Base-by-base conservation (phyloP, 129 eudicot genomes). In the Solidago caesia region DNA sequence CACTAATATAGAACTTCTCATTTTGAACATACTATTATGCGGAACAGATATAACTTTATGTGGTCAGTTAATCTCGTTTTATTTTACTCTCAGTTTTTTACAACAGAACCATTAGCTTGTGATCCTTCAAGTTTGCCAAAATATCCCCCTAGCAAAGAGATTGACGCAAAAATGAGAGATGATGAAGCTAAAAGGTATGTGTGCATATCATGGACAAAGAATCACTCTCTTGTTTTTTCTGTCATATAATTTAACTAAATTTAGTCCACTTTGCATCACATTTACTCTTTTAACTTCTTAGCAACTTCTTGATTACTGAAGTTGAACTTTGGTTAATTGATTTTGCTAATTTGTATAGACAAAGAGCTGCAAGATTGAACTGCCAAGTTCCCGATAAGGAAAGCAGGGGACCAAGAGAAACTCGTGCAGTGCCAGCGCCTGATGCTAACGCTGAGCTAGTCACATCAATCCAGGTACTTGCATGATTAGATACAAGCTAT, bases 61-160 rank as follows among this genome's bases (percentile, higher is more conserved):
- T 26, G 67, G 75, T 75, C 49, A 46, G 68, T 43, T 72, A 66
- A 75, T 52, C 61, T 25, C 56, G 1, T 5, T 56, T 45, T 56
- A 6, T 43, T 68, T 75, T 42, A n/a, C 25, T 72, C 12, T 25
- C 90, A 92, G 98, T 92, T 80, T 84, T 92, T 92, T 80, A 84
- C 84, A 4, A 79, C 84, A 66, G 61, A 85, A 71, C 98, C 98
- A 41, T 76, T 68, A 74, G 87, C 98, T 47, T 89, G 98, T 75
- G 95, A 89, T 81, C 96, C 98, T 44, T 82, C 95, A 66, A 81
- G 81, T 77, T 84, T 92, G 81, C 98, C 98, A 9, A 80, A 84
- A 63, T 92, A 87, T 82, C 98, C 98, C 68, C 98, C 98, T 68
- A 92, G 92, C 88, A 92, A 92, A 86, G 98, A 92, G 77, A 89